Base-by-base conservation (phyloP, 805 yeast genomes). In the Brettanomyces sp. region DNA sequence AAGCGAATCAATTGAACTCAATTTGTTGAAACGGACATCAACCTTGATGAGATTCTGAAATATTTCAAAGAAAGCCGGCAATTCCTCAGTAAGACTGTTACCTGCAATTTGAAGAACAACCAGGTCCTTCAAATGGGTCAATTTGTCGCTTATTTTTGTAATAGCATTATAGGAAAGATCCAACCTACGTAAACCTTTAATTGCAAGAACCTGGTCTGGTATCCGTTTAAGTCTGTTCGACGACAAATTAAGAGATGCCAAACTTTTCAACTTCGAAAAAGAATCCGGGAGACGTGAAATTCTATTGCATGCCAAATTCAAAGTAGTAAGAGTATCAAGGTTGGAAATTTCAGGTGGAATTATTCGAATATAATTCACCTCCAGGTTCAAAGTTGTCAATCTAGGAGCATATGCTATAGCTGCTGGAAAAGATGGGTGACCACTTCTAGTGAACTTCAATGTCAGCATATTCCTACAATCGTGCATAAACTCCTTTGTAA, bases 401-500 rank as follows among this genome's bases (percentile, higher is more conserved):
- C 77, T 75, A 33, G 76, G 73, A 1, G 91, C 87, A 52, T 82
- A 82, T 3, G 82, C 71, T 39, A 90, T 73, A 52, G 85, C 82
- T 13, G 70, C 59, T 2, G 97, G 97, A 58, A 90, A 84, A 42
- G 69, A 74, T 6, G 83, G 77, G 23, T 85, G 78, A 46, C 93
- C 82, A 53, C 85, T 84, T 50, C 80, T 73, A 1, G 85, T 79
- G 68, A 81, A 86, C 46, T 79, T 73, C 50, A 89, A 70, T 45
- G 77, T 75, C 25, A 76, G 72, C 56, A 89, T 69, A 56, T 85
- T 85, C 37, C 79, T 74, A 52, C 95, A 86, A 23, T 67, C 77
- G 59, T 88, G 95, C 56, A 90, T 80, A 59, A 90, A 90, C 58
- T 89, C 96, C 46, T 79, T 66, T 0, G 97, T 95, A 33, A 90